Conservation (phyloP, 805 yeast species). For the Priceomyces fermenticarens region DNA sequence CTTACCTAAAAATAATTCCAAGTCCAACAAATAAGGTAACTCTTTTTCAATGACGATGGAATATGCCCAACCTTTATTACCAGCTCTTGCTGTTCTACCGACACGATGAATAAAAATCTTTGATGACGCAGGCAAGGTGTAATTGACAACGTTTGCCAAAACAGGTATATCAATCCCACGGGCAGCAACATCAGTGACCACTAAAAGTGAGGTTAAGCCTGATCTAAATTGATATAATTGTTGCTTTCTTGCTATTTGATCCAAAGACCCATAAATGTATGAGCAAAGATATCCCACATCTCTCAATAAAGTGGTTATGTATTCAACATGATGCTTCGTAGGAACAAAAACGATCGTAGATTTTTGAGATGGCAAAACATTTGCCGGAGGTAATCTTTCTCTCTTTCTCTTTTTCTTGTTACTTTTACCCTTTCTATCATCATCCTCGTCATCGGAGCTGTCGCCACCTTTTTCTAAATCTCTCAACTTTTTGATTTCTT, state of each 20-base stretch:
- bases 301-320: slow-evolving; percentile 64
- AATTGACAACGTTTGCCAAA: slow-evolving; percentile 91
- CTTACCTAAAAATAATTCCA: slow-evolving; percentile 85
- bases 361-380: slow-evolving; percentile 75
- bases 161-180: slow-evolving; percentile 99
- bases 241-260: slow-evolving; percentile 89
- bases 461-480: slow-evolving; percentile 46
- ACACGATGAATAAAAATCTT: slow-evolving; percentile 95
- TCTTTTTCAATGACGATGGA: slow-evolving; percentile 83
- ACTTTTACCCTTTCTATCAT: slow-evolving; percentile 27
- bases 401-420: slow-evolving; percentile 44
- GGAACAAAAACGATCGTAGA: slow-evolving; percentile 95
- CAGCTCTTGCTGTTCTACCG: slow-evolving; percentile 99
- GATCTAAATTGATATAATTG: slow-evolving; percentile 82
- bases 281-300: slow-evolving; percentile 84
- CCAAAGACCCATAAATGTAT: slow-evolving; percentile 89
- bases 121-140: slow-evolving; percentile 84
- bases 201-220: slow-evolving; percentile 81
- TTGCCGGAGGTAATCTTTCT: slow-evolving; percentile 70
- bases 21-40: slow-evolving; percentile 83
- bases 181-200: slow-evolving; percentile 97
- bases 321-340: slow-evolving; percentile 97
- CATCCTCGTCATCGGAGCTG: slow-evolving; percentile 53
- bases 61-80: slow-evolving; percentile 96
- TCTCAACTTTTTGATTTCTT: slow-evolving; percentile 55